Percentiles rank a stretch among this genome's conserved stretches.
Conservation (phyloP, 495 filamentous ascomycete genomes). For the Neurospora sp. region DNA sequence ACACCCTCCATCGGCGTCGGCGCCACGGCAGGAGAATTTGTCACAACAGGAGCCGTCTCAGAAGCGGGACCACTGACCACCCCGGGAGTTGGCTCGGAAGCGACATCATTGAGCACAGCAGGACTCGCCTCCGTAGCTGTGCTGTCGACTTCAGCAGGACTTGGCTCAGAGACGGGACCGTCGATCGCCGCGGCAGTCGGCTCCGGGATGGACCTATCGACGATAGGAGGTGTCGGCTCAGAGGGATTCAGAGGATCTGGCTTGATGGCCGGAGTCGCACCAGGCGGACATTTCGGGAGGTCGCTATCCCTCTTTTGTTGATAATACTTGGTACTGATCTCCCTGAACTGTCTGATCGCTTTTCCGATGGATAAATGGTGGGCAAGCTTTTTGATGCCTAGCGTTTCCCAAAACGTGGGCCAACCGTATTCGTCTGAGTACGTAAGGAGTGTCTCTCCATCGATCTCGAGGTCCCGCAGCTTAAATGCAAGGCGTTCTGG, state of each 20-base stretch:
- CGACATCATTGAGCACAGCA: background rate
- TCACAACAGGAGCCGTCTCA: background rate
- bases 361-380: constrained; percentile 26
- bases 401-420: constrained; percentile 14
- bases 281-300: background rate
- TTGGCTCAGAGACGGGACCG: background rate
- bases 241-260: background rate
- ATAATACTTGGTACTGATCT: constrained; percentile 21
- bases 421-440: constrained; percentile 18
- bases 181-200: background rate
- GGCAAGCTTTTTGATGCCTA: constrained; percentile 23
- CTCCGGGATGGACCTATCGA: background rate
- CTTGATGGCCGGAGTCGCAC: background rate
- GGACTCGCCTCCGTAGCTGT: background rate
- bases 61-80: background rate
- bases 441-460: constrained; percentile 51
- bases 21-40: background rate
- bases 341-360: constrained; percentile 19
- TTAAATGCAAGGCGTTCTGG: constrained; percentile 36
- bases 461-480: constrained; percentile 50
- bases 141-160: background rate
- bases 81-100: background rate
- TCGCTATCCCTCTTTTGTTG: background rate
- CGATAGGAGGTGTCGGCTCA: background rate
- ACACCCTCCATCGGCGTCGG: background rate